These are phyloP conservation scores for Zelonia costaricensis DNA, from an alignment of 208 protist genomes.

Conservation along the genomic window DNA sequence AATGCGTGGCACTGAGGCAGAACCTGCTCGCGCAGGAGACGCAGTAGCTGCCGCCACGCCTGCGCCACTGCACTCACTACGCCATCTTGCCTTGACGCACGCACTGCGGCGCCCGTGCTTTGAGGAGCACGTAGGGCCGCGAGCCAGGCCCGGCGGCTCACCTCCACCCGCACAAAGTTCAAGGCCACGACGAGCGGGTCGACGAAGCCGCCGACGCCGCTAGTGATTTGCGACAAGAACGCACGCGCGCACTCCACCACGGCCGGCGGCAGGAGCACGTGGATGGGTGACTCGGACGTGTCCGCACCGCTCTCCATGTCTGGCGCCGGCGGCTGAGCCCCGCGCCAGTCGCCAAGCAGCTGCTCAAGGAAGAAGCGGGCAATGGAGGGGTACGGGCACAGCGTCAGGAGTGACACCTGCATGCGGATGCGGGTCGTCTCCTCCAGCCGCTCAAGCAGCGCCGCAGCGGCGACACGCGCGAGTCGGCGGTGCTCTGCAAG, in stretches of 20 bases:
- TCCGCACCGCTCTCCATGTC: neutral
- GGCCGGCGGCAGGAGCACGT: constrained; percentile 29
- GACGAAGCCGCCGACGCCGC: constrained; percentile 54
- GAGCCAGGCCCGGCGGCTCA: constrained; percentile 6
- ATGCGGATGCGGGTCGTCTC: constrained; percentile 45
- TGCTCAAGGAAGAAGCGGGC: constrained; percentile 53
- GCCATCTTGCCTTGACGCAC: neutral
- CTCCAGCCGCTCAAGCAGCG: constrained; percentile 45
- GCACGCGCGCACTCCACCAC: constrained; percentile 35
- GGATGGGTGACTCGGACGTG: constrained; percentile 2
- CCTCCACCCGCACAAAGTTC: constrained; percentile 59
- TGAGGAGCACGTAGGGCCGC: no score
- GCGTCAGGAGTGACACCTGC: constrained; percentile 54
- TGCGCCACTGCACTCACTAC: neutral
- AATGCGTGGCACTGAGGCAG: constrained; percentile 20
- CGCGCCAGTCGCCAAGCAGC: constrained; percentile 49
- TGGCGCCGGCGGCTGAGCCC: neutral
- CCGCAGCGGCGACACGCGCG: constrained; percentile 30
- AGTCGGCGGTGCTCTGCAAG: constrained; percentile 33
- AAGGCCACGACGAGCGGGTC: constrained; percentile 69
- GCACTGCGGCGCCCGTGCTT: no score
- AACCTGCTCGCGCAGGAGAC: neutral
- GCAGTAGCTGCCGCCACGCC: constrained; percentile 6
- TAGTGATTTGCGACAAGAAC: constrained; percentile 36
- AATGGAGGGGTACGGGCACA: constrained; percentile 75